Evolutionary conservation across 371 early-diverging fungal genomes (phyloP).

Genomic region (Conidiobolus incongruus): DNA sequence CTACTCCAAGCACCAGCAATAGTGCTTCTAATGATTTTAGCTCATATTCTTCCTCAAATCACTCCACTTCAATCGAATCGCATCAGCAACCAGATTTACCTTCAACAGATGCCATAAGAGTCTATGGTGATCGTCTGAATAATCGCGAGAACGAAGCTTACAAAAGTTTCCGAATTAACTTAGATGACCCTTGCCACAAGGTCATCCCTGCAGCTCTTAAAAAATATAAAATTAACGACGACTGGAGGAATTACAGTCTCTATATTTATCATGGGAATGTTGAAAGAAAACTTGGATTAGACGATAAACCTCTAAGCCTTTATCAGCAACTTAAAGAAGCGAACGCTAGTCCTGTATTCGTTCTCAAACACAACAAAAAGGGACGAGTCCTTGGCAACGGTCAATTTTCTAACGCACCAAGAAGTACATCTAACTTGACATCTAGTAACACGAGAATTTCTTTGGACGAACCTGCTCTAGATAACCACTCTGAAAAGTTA

Average conservation of each 20-base stretch:
- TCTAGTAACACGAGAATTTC: no score
- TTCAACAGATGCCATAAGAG: slow-evolving; percentile 51
- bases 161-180: slow-evolving; percentile 63
- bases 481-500: no score
- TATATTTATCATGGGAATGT: slow-evolving; percentile 43
- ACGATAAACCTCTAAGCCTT: slow-evolving; percentile 58
- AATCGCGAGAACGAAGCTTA: slow-evolving; percentile 52
- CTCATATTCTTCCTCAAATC: no score
- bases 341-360: slow-evolving; percentile 49
- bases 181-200: slow-evolving; percentile 63
- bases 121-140: slow-evolving; percentile 33
- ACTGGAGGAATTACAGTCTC: slow-evolving; percentile 69
- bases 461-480: no score
- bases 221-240: slow-evolving; percentile 75
- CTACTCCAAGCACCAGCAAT: no score
- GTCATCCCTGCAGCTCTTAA: slow-evolving; percentile 66
- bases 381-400: no score
- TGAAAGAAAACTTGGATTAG: slow-evolving; percentile 14
- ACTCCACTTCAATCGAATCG: no score
- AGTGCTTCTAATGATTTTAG: no score
- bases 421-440: no score
- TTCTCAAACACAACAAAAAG: slow-evolving; percentile 48
- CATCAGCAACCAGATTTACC: no score
- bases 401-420: no score
- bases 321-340: slow-evolving; percentile 58